Evolutionary conservation across 495 filamentous ascomycete species (phyloP), one percentile per base, ranked within the genome.

Genomic region (Annulohypoxylon maeteangense): DNA sequence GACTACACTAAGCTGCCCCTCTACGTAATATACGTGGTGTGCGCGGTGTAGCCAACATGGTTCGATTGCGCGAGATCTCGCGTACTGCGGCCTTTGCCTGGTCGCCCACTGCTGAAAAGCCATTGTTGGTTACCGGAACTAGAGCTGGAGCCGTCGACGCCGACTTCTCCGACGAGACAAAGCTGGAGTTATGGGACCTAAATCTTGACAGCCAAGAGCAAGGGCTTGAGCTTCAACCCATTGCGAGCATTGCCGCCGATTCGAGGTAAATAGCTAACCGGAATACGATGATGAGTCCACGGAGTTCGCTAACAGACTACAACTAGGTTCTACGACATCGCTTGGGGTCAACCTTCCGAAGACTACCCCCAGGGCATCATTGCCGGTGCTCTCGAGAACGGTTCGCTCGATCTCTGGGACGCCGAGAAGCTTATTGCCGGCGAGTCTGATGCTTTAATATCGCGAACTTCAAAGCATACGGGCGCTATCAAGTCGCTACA

Each of bases 61-160:
- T 97, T 75, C 90, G 92, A 80, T 84, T 98, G 81, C 88, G 94
- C 84, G 93, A 98, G 83, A 95, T 99, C 77, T 91, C 93, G 76
- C 87, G 95, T 81, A 98, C 95, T 65, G 95, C 95, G 80, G 92
- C 94, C 75, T 98, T 99, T 76, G 93, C 96, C 66, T 99, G 95
- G 95, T 95, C 93, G 67, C 91, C 93, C 12, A 90, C 90, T 61
- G 80, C 91, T 45, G 83, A 86, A 34, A 84, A 87, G 63, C 93
- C 94, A 70, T 86, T 96, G 72, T 84, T 99, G 60, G 95, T 94
- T 44, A 98, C 95, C n/a, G 95, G 95, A 74, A 98, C 95, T 23
- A 88, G 92, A 75, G 94, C 95, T 61, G 95, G 95, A 58, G 95
- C 95, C 68, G 94, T 98, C 16, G 93, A 95, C 81, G 94, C 92